These are phyloP conservation scores for Tolypocladium album DNA, from an alignment of 2,329 filamentous ascomycete species.

Conservation along the genomic window DNA sequence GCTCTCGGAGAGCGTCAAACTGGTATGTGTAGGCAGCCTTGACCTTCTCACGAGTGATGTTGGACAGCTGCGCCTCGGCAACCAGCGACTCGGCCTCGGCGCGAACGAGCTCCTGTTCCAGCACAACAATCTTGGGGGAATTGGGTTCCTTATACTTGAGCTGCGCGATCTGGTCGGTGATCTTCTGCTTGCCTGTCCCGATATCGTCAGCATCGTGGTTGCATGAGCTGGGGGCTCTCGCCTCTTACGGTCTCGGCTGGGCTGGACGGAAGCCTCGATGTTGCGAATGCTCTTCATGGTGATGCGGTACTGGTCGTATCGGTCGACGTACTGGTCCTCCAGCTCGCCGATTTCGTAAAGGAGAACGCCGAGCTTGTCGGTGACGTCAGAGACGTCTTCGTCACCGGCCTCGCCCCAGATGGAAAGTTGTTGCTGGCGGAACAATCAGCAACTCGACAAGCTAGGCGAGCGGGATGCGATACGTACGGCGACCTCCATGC, in stretches of 20 bases:
- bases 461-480: neutral
- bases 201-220: neutral
- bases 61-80: slow-evolving; percentile 93
- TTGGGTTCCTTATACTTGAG: slow-evolving; percentile 99
- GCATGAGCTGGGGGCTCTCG: neutral
- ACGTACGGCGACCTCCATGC: slow-evolving; percentile 96
- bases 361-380: slow-evolving; percentile 94
- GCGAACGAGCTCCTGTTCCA: slow-evolving; percentile 96
- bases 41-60: slow-evolving; percentile 98
- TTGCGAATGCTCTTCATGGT: slow-evolving; percentile 99
- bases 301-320: slow-evolving; percentile 97
- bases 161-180: slow-evolving; percentile 96
- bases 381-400: slow-evolving; percentile 97
- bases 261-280: slow-evolving; percentile 96
- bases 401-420: slow-evolving; percentile 94
- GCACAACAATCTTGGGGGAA: slow-evolving; percentile 91
- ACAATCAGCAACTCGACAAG: neutral
- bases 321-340: slow-evolving; percentile 96
- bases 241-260: slow-evolving; percentile 81
- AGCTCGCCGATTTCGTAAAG: slow-evolving; percentile 98
- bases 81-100: slow-evolving; percentile 98
- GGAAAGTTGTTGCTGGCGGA: slow-evolving; percentile 83
- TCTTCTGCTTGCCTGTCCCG: slow-evolving; percentile 87
- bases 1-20: slow-evolving; percentile 93
- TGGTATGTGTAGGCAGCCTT: slow-evolving; percentile 98